Conservation (phyloP, 768 basidiomycete genomes). For the Leccinum obscurum region DNA sequence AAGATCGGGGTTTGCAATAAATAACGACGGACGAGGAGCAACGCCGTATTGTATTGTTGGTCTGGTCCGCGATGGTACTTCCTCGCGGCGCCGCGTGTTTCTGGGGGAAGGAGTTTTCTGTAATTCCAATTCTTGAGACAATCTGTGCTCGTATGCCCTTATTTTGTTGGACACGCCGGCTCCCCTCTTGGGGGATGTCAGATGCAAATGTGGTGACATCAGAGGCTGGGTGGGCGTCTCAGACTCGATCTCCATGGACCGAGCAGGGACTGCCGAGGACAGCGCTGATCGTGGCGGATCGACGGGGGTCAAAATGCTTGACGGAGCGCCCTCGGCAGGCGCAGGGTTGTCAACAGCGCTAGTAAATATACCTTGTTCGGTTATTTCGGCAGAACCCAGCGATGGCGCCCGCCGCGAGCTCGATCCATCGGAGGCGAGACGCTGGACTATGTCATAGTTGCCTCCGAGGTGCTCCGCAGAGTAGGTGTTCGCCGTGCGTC, state of each 20-base stretch:
- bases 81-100: constrained; percentile 46
- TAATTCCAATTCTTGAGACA: constrained; percentile 56
- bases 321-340: constrained; percentile 14
- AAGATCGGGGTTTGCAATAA: constrained; percentile 64
- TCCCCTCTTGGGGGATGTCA: constrained; percentile 3
- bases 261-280: constrained; percentile 4
- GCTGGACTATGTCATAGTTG: constrained; percentile 70
- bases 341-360: constrained; percentile 5
- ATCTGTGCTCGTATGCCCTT: constrained; percentile 55
- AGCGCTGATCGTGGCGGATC: constrained; percentile 23
- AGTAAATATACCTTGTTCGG: constrained; percentile 18
- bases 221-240: constrained; percentile 5
- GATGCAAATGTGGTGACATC: background rate
- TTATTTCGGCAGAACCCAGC: constrained; percentile 26
- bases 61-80: constrained; percentile 40
- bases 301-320: constrained; percentile 4
- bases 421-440: constrained; percentile 35
- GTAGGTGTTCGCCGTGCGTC: constrained; percentile 65
- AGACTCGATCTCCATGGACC: background rate
- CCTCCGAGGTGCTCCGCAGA: constrained; percentile 65
- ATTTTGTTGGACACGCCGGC: constrained; percentile 51
- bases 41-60: constrained; percentile 61
- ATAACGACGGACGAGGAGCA: constrained; percentile 61
- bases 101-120: constrained; percentile 30
- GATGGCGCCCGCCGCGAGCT: constrained; percentile 25